Evolutionary conservation across 768 basidiomycete species (phyloP), one percentile per base, ranked within the genome.

Genomic region (Trametes coccinea): DNA sequence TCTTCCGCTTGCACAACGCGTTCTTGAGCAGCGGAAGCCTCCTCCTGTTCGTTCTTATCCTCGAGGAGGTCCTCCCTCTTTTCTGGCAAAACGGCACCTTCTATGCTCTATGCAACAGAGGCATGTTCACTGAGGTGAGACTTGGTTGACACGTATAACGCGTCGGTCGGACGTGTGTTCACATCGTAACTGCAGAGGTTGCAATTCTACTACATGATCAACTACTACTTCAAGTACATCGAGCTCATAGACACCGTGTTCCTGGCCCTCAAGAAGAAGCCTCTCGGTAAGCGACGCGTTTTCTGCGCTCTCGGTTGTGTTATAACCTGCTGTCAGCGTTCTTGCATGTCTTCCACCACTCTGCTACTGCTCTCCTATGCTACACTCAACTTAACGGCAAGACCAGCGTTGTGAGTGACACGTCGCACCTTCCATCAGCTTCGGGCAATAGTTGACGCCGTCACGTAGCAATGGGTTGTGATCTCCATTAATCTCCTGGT

Each of bases 281-380:
- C 93, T 14, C 82, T 99, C 52, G 92, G 95, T 95, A 71, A 62
- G 87, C 31, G 43, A 56, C 44, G 39, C 40, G 51, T 41, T 11
- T 59, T 39, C 34, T 47, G 31, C 43, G 53, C n/a, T 33, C 29
- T 13, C 1, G 3, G 13, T 10, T 13, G 16, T 40, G 30, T 33
- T 43, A 34, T 39, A 41, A 14, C 27, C 6, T 53, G 33, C 47
- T 17, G 64, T 33, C 56, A 69, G 95, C 93, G 68, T 98, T 99
- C 79, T 79, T 99, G 63, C 97, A 98, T 76, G 96, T 99, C 65
- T 98, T 97, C 82, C 97, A 98, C 76, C 97, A 99, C 80, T 93
- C 97, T 60, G 97, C 96, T 16, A 98, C 97, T 60, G 96, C 96
- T 61, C 76, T 98, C 63, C 80, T 99, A 60, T 98, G 97, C 78